Base-by-base conservation (phyloP, 768 basidiomycete genomes). In the Lentinula sp. region DNA sequence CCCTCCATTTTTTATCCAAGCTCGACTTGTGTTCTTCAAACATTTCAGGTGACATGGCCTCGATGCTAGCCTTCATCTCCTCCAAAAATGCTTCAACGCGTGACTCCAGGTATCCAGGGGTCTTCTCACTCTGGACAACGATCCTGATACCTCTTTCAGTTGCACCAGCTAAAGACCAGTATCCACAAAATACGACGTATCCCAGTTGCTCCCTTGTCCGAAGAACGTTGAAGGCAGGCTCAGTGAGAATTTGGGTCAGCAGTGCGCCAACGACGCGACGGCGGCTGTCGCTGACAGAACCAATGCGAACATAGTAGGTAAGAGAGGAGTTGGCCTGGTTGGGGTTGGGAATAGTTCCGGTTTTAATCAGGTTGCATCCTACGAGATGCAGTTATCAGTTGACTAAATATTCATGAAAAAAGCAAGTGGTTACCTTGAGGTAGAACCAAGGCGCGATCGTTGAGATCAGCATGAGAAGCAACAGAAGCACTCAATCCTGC, bases 171-270 rank as follows among this genome's bases (percentile, higher is more conserved):
- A 89, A 71, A 9, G 76, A 70, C 82, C 83, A 85, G 34, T 74
- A 69, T 1, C 78, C 76, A 64, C 84, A 86, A 8, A 79, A 82
- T 39, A 97, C 95, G 46, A 97, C 80, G 71, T 99, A 99, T 5
- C 97, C 97, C 1, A 99, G 80, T 72, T 99, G 97, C 69, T 98
- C 93, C 70, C 93, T 87, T 3, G 95, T 98, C 32, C 97, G 87
- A 34, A 99, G 82, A 23, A 87, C 77, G 69, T 96, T 87, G 74
- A 98, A 99, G 9, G 90, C 84, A 1, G 95, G 96, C 67, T 99
- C 97, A n/a, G 82, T 78, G 40, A 95, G 79, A 60, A 98, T 89
- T 66, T 95, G 93, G 0, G 81, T 80, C 23, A 98, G 84, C 13
- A 99, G 80, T 2, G 85, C 75, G 23, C 87, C 80, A 1, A 80